Conservation (phyloP, 106 monocot genomes). For the Hemerocallis citrina region DNA sequence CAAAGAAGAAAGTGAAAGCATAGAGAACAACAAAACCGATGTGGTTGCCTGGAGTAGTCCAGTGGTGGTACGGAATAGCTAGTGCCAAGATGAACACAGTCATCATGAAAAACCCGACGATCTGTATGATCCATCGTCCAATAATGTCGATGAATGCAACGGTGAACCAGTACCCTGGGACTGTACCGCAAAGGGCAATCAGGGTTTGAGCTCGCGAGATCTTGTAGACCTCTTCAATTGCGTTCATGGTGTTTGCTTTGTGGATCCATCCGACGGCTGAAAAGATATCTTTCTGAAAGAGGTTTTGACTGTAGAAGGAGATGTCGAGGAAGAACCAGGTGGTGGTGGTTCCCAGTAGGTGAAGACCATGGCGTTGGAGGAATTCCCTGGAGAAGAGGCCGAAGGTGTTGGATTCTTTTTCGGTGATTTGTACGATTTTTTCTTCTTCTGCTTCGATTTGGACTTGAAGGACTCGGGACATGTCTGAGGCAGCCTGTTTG, state of each 20-base stretch:
- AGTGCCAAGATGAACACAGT: slow-evolving; percentile 18
- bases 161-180: slow-evolving; percentile 42
- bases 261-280: slow-evolving; percentile 43
- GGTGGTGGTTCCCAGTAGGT: slow-evolving; percentile 34
- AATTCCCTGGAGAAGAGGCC: slow-evolving; percentile 30
- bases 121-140: slow-evolving; percentile 15
- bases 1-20: slow-evolving; percentile 79
- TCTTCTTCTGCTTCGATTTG: slow-evolving; percentile 5
- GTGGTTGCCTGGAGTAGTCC: slow-evolving; percentile 42
- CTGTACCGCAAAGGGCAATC: slow-evolving; percentile 47
- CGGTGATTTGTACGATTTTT: background rate
- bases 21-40: slow-evolving; percentile 65
- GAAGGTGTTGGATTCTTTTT: slow-evolving; percentile 6
- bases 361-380: slow-evolving; percentile 29
- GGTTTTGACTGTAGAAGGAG: slow-evolving; percentile 53
- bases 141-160: slow-evolving; percentile 11
- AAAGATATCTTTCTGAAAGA: slow-evolving; percentile 68
- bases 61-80: slow-evolving; percentile 28
- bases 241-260: slow-evolving; percentile 46
- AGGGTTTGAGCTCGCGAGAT: slow-evolving; percentile 46
- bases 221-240: slow-evolving; percentile 38
- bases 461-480: slow-evolving; percentile 16
- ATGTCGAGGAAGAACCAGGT: slow-evolving; percentile 71
- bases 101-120: slow-evolving; percentile 16
- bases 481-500: slow-evolving; percentile 22